phyloP scores from a whole-genome alignment of 768 basidiomycete species.

The Leucocoprinus leucothites region DNA sequence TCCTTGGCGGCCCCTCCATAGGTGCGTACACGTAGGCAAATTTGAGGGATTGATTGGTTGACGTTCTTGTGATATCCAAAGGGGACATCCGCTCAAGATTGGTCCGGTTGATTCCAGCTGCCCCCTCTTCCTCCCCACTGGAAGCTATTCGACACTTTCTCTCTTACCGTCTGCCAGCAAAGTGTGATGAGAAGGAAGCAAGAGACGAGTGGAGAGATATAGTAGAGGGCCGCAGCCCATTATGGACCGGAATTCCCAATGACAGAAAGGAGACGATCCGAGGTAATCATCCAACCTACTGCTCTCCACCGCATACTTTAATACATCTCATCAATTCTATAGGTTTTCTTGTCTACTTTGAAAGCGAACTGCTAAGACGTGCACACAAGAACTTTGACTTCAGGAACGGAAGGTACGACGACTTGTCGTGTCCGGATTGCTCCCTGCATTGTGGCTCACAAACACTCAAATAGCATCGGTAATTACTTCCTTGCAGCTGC shows the following conservation, averaged over 20 bases:
- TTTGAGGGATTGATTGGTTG: neutral
- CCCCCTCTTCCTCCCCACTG: constrained; percentile 56
- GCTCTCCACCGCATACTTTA: neutral
- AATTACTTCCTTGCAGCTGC: constrained; percentile 92
- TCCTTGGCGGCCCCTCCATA: constrained; percentile 83
- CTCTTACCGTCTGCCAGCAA: constrained; percentile 72
- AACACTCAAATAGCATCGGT: constrained; percentile 57
- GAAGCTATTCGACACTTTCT: constrained; percentile 76
- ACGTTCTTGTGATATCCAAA: constrained; percentile 22
- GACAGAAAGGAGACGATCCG: constrained; percentile 92
- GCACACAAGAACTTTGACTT: constrained; percentile 96
- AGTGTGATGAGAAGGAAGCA: constrained; percentile 68
- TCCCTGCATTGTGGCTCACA: neutral
- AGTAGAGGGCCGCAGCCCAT: constrained; percentile 76
- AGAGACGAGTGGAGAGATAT: constrained; percentile 91
- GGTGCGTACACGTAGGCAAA: constrained; percentile 37
- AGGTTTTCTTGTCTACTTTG: constrained; percentile 94
- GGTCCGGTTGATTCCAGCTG: constrained; percentile 78
- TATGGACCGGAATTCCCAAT: constrained; percentile 85
- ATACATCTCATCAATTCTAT: neutral
- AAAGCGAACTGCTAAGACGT: constrained; percentile 80
- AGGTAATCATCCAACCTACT: constrained; percentile 43
- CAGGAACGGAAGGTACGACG: constrained; percentile 72
- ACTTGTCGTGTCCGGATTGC: neutral
- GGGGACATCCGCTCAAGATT: constrained; percentile 89